Evolutionary conservation across 441 rosid species (phyloP), one percentile per base, ranked within the genome.

Genomic region (Pelargonium citronellum): DNA sequence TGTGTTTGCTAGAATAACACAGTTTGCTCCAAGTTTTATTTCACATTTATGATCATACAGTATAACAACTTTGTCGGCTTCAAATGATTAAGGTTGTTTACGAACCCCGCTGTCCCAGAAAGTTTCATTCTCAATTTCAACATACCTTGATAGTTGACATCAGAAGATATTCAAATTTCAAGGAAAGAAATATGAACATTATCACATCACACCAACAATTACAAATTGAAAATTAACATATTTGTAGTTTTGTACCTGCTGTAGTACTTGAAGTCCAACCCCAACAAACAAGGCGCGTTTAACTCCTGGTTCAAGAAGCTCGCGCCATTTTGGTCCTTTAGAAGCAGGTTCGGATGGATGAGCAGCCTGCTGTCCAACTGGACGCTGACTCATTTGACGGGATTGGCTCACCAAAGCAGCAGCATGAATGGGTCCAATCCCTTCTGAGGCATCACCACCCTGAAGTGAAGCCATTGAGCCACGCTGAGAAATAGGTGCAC

Each of bases 281-380:
- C 79, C 79, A 12, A 75, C 79, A 5, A 71, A 41, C 7, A 75
- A 61, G 15, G 79, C 79, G 2, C 79, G 75, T 69, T 71, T 71
- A 46, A 75, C 74, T 17, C 79, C 79, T 0, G 79, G 79, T 41
- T 75, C 79, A 2, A 71, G 61, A 13, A 75, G 72, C 7, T 75
- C 72, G 4, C 43, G 27, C 79, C 79, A 75, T 53, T 2, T 34
- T 2, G 69, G 9, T 47, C 64, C 72, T 27, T 4, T 43, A 4
- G 39, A 4, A 24, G 57, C 6, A 8, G 67, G 41, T 17, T 63
- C 16, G 1, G 65, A 67, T 5, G 12, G 47, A n/a, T 11, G 58
- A 4, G 15, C 47, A 19, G 30, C 30, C 1, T 24, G 30, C 30
- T 24, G 30, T 24, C 55, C 16, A 8, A 43, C 12, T 15, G 65